A percentile compares a stretch with the other conserved stretches of the same genome.
phyloP scores from a whole-genome alignment of 805 yeast species.

The Monosporozyma aerobia region DNA sequence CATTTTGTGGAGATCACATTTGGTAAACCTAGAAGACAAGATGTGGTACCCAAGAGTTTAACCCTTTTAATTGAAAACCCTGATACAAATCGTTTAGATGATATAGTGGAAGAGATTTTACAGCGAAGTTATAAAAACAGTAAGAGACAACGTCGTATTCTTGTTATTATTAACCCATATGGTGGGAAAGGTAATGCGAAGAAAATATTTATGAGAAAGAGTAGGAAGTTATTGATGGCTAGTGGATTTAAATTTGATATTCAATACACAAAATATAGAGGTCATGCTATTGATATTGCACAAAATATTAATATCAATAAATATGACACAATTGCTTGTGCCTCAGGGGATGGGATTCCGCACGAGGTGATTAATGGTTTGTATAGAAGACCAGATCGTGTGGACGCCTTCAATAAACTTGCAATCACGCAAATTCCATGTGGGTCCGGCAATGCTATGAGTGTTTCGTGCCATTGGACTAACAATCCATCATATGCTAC shows the following conservation, averaged over 20 bases:
- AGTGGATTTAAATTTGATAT: slow-evolving; percentile 54
- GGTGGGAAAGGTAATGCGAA: slow-evolving; percentile 82
- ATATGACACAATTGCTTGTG: slow-evolving; percentile 77
- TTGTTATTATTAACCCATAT: slow-evolving; percentile 77
- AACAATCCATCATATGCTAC: slow-evolving; percentile 62
- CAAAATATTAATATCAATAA: slow-evolving; percentile 40
- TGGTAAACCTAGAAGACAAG: slow-evolving; percentile 30
- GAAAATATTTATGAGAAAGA: slow-evolving; percentile 42
- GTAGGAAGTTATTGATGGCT: slow-evolving; percentile 64
- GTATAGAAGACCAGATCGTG: slow-evolving; percentile 56
- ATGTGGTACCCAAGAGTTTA: slow-evolving; percentile 30
- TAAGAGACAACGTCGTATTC: slow-evolving; percentile 37
- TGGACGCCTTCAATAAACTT: slow-evolving; percentile 50
- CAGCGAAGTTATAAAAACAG: slow-evolving; percentile 33
- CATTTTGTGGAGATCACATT: slow-evolving; percentile 28
- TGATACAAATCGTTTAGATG: slow-evolving; percentile 1
- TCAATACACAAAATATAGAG: slow-evolving; percentile 50
- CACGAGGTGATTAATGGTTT: slow-evolving; percentile 91
- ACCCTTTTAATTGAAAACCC: slow-evolving; percentile 22
- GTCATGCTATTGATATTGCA: slow-evolving; percentile 75
- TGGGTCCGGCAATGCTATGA: slow-evolving; percentile 93
- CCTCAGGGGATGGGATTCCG: slow-evolving; percentile 95
- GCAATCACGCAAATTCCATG: slow-evolving; percentile 84
- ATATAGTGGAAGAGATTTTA: slow-evolving; percentile 30
- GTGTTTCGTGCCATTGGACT: slow-evolving; percentile 72